Evolutionary conservation across 1,284 basidiomycete species (phyloP), one percentile per base, ranked within the genome.

Genomic region (Trichosporon ovoides): DNA sequence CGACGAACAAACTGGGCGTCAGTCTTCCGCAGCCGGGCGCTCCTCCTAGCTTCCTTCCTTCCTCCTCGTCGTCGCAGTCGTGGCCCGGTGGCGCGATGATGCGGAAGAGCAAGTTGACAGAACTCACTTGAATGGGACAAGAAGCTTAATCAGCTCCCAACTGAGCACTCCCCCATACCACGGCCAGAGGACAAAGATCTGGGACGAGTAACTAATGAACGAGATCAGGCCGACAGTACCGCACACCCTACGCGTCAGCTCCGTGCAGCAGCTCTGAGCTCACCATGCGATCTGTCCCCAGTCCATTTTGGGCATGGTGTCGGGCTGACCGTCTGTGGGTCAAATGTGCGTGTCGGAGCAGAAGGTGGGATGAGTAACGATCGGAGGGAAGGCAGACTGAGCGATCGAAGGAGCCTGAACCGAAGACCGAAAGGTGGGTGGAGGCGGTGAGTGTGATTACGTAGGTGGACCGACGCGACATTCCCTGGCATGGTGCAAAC

Each of bases 41-140:
- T n/a, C n/a, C n/a, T n/a, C n/a, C n/a, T n/a, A n/a, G n/a, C n/a
- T n/a, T n/a, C n/a, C n/a, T n/a, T n/a, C n/a, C n/a, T n/a, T n/a
- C n/a, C n/a, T n/a, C n/a, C n/a, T n/a, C n/a, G n/a, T n/a, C n/a
- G n/a, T n/a, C n/a, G n/a, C n/a, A n/a, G n/a, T n/a, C n/a, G n/a
- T n/a, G n/a, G n/a, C n/a, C n/a, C n/a, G n/a, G n/a, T n/a, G n/a
- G n/a, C n/a, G n/a, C n/a, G n/a, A n/a, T n/a, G n/a, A n/a, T n/a
- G n/a, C n/a, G n/a, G n/a, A n/a, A n/a, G n/a, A n/a, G n/a, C n/a
- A n/a, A n/a, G n/a, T n/a, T n/a, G n/a, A n/a, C n/a, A n/a, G n/a
- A n/a, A 77, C 88, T 69, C 72, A 91, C 89, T 97, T 95, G 86
- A 96, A 95, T 1, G 92, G 91, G 1, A 85, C 66, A 10, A 97